These are phyloP conservation scores for Aegilops tauschii DNA, from an alignment of 176 grass and related monocot genomes.

Conservation along the genomic window DNA sequence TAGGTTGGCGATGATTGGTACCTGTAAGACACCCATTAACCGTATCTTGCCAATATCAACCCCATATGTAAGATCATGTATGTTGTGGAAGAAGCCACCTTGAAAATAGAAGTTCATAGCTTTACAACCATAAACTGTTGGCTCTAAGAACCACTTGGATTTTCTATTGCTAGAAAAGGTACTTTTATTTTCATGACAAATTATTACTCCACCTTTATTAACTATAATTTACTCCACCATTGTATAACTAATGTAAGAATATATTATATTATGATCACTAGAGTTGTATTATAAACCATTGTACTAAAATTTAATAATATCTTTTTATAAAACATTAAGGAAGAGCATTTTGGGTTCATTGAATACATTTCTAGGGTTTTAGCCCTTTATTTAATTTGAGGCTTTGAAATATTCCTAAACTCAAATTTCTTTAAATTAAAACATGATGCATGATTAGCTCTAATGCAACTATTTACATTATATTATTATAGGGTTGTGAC, in stretches of 20 bases:
- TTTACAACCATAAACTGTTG: not conserved
- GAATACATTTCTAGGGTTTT: too few relatives aligned
- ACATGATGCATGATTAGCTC: too few relatives aligned
- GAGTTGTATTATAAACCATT: not conserved
- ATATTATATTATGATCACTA: not conserved
- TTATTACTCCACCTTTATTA: not conserved
- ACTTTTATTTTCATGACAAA: not conserved
- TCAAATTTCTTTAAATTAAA: too few relatives aligned
- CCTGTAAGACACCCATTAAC: slow-evolving; percentile 80
- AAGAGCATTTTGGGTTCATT: too few relatives aligned
- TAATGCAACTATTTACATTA: too few relatives aligned
- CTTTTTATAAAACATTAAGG: too few relatives aligned
- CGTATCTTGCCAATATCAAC: slow-evolving; percentile 59
- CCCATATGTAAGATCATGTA: slow-evolving; percentile 56
- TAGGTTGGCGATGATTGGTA: not conserved
- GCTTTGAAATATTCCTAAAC: too few relatives aligned
- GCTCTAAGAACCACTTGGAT: not conserved
- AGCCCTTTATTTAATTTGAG: too few relatives aligned
- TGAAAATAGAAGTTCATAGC: not conserved
- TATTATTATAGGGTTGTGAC: too few relatives aligned
- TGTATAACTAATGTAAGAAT: not conserved
- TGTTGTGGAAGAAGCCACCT: slow-evolving; percentile 78
- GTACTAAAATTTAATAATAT: too few relatives aligned
- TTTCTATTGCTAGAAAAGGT: not conserved
- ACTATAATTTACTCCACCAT: not conserved